These are phyloP conservation scores for Fusarium liriodendri DNA, from an alignment of 2,329 filamentous ascomycete genomes.

Conservation along the genomic window DNA sequence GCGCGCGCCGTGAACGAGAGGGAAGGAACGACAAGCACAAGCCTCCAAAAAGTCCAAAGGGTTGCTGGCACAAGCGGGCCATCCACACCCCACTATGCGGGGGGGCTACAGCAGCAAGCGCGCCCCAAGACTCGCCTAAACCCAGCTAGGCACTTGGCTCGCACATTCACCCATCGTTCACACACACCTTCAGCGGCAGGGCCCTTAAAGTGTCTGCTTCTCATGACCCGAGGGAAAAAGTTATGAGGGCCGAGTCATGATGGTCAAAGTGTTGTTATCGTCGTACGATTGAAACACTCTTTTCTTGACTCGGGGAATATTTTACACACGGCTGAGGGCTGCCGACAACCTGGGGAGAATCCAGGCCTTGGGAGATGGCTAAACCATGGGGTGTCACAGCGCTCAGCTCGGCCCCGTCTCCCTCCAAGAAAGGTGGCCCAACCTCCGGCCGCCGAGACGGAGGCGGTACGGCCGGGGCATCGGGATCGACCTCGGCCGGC, in stretches of 20 bases:
- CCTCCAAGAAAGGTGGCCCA: conserved; percentile 8
- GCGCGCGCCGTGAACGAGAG: conserved; percentile 2
- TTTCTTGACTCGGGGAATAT: not conserved
- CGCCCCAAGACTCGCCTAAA: conserved; percentile 24
- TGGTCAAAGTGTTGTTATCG: not conserved
- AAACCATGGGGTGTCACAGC: not conserved
- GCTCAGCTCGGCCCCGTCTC: conserved; percentile 27
- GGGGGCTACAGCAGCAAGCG: conserved; percentile 25
- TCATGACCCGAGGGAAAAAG: not conserved
- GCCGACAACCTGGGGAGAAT: not conserved
- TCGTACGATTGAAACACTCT: not conserved
- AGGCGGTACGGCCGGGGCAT: conserved; percentile 24
- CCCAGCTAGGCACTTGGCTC: conserved; percentile 29
- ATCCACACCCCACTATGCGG: conserved; percentile 33
- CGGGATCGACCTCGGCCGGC: conserved; percentile 23
- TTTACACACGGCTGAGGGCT: not conserved
- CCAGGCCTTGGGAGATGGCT: not conserved
- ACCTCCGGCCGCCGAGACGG: conserved; percentile 28
- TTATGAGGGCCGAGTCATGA: not conserved
- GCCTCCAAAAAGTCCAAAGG: conserved; percentile 19
- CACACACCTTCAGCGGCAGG: not conserved
- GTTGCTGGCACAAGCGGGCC: not conserved
- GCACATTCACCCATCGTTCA: conserved; percentile 22
- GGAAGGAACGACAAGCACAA: conserved; percentile 10
- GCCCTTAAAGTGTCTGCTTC: not conserved